These are phyloP conservation scores for Monosporozyma yasuniensis DNA, from an alignment of 805 yeast species.

Conservation along the genomic window DNA sequence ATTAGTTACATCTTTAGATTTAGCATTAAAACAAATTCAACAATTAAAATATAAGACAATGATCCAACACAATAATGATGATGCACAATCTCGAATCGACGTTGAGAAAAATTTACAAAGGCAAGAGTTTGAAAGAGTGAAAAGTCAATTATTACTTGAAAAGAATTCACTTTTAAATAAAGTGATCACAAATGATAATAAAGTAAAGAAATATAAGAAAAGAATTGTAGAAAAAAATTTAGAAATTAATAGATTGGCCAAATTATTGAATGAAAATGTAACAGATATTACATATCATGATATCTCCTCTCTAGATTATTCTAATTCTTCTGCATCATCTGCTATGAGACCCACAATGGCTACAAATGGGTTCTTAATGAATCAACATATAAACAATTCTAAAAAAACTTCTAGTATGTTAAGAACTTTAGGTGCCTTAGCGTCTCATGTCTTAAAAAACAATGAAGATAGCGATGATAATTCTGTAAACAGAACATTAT, in stretches of 20 bases:
- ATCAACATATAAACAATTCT: background rate
- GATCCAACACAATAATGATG: constrained; percentile 28
- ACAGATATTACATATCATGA: constrained; percentile 7
- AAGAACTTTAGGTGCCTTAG: constrained; percentile 45
- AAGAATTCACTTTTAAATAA: constrained; percentile 32
- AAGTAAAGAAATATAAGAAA: constrained; percentile 37
- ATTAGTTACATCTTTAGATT: constrained; percentile 16
- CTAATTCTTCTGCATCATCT: constrained; percentile 8
- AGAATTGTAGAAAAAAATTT: constrained; percentile 37
- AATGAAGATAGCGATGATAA: constrained; percentile 19
- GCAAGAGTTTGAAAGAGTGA: constrained; percentile 30
- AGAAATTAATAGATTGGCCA: constrained; percentile 35
- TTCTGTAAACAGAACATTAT: constrained; percentile 9
- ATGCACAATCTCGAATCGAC: constrained; percentile 17
- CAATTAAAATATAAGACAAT: constrained; percentile 32
- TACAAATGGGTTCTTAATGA: background rate
- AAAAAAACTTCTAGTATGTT: constrained; percentile 26
- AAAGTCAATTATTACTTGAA: constrained; percentile 27
- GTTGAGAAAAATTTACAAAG: constrained; percentile 23
- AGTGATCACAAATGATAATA: constrained; percentile 34
- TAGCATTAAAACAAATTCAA: constrained; percentile 25
- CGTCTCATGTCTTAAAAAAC: constrained; percentile 40
- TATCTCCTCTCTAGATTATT: constrained; percentile 6
- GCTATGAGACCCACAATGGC: background rate
- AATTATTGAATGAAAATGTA: constrained; percentile 24